Conservation (phyloP, 2,329 filamentous ascomycete genomes). For the Colletotrichum nymphaeae region DNA sequence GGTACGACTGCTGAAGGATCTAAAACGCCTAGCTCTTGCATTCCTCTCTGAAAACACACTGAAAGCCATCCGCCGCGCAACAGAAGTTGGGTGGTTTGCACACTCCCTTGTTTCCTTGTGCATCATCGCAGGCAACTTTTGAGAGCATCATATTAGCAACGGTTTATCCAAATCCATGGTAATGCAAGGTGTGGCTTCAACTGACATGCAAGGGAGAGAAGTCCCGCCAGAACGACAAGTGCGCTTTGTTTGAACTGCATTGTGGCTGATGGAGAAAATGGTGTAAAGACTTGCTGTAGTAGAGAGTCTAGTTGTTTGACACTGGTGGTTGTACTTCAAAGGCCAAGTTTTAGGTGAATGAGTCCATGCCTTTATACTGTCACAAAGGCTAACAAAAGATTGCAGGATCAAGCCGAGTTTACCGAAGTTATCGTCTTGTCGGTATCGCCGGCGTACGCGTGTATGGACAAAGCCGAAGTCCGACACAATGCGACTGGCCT, state of each 20-base stretch:
- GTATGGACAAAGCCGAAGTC: background rate
- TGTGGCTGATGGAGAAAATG: background rate
- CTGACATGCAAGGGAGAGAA: background rate
- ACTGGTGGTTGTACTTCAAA: background rate
- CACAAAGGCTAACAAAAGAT: background rate
- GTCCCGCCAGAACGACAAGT: background rate
- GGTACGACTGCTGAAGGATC: background rate
- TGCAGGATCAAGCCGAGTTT: background rate
- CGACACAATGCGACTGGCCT: background rate
- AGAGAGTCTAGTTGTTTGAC: background rate
- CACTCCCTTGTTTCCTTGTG: background rate
- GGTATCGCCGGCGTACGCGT: background rate
- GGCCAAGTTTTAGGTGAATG: background rate
- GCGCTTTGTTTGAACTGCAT: background rate
- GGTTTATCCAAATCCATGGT: background rate
- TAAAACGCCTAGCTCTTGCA: background rate
- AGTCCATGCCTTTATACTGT: background rate
- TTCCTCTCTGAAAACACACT: background rate
- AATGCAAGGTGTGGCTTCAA: background rate
- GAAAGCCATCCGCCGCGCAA: slow-evolving; percentile 5
- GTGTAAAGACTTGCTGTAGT: background rate
- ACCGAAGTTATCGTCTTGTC: background rate
- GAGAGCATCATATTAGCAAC: no score
- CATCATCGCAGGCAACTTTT: background rate
- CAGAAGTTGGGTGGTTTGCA: slow-evolving; percentile 13